Percentiles rank a stretch among this genome's conserved stretches.
These are phyloP conservation scores for Pisolithus sp. DNA, from an alignment of 768 basidiomycete genomes.

Conservation along the genomic window DNA sequence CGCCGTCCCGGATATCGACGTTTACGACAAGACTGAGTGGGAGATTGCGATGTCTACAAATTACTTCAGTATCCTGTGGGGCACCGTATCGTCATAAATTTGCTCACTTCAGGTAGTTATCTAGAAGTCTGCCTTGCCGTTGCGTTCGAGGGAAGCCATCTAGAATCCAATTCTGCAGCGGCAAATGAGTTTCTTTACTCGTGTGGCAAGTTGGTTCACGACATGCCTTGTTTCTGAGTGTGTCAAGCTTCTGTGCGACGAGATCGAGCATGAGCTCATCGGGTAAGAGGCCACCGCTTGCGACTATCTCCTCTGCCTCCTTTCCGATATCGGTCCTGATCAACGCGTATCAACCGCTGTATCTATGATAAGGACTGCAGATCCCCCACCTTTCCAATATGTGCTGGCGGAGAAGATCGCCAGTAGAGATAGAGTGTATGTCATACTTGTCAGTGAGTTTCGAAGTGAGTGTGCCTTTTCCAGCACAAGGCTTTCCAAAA, in stretches of 20 bases:
- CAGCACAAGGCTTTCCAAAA: slow-evolving; percentile 59
- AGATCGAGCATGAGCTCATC: slow-evolving; percentile 76
- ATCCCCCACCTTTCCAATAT: slow-evolving; percentile 53
- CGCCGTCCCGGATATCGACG: slow-evolving; percentile 74
- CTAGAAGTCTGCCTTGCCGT: slow-evolving; percentile 69
- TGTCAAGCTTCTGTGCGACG: slow-evolving; percentile 62
- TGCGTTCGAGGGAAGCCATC: slow-evolving; percentile 90
- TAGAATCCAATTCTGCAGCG: slow-evolving; percentile 72
- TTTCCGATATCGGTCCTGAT: slow-evolving; percentile 61
- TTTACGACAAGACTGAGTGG: slow-evolving; percentile 77
- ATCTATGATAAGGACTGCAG: not conserved
- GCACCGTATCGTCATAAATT: not conserved
- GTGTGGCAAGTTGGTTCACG: slow-evolving; percentile 3
- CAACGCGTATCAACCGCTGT: not conserved
- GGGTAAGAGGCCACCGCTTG: slow-evolving; percentile 65
- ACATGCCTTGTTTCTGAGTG: slow-evolving; percentile 54
- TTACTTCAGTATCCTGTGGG: not conserved
- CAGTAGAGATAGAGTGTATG: slow-evolving; percentile 69
- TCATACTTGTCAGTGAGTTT: slow-evolving; percentile 71
- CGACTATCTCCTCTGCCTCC: slow-evolving; percentile 72
- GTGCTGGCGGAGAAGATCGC: slow-evolving; percentile 78
- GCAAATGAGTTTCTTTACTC: slow-evolving; percentile 4
- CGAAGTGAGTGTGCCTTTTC: slow-evolving; percentile 76
- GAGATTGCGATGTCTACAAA: slow-evolving; percentile 47
- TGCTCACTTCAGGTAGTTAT: slow-evolving; percentile 61